Base-by-base conservation (phyloP, 768 basidiomycete species). In the Tricholoma saponaceum region DNA sequence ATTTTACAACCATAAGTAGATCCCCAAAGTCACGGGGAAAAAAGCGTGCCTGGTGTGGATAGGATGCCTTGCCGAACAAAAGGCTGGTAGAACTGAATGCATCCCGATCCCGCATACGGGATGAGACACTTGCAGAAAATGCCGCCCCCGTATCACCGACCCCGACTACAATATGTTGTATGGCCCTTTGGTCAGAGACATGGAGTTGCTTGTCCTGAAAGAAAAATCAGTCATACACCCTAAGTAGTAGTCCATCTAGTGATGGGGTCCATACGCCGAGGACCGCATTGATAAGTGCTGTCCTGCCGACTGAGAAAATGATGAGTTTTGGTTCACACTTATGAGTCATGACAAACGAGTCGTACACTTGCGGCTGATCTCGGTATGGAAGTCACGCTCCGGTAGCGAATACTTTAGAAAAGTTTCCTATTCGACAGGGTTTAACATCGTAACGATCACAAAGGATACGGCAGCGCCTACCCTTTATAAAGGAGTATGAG, bases 121-220 rank as follows among this genome's bases (percentile, higher is more conserved):
- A 10, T 54, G 6, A 52, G 18, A 8, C n/a, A 25, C 6, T 28
- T 16, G 20, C 51, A 33, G 6, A 1, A 22, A 13, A 49, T 18
- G 18, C 14, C 5, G 3, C 5, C 14, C 28, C 9, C 23, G n/a
- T n/a, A 22, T 2, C 2, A 70, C 74, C 14, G 4, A 60, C 64
- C 52, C 72, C 76, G 54, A 77, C 66, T 16, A 74, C 55, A 25
- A 76, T 67, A 49, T 74, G 65, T 50, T 74, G 65, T 7, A 76
- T 23, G 10, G 76, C 73, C 22, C 67, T 67, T 10, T 74, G 76
- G 44, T 76, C 75, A 8, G 67, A 72, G 33, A 77, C 60, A 57
- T 71, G 74, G 37, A 76, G 67, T 43, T 60, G 56, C 32, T 57
- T 60, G 41, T 54, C 56, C 60, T 60, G 26, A 6, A 1, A 9